Evolutionary conservation across 495 filamentous ascomycete species (phyloP).

Genomic region (Talaromyces thailandensis): DNA sequence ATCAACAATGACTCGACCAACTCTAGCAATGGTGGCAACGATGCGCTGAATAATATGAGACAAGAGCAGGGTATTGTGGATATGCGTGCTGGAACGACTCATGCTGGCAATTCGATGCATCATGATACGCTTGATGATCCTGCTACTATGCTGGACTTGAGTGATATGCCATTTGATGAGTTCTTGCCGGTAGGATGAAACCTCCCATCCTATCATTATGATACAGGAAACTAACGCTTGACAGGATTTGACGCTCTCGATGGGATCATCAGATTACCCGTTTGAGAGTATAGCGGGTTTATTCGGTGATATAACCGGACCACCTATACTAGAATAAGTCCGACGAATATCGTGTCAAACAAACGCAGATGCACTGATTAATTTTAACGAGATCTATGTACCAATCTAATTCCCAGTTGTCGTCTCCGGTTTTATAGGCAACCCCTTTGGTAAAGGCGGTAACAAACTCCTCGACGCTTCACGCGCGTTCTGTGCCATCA

Average conservation of each 20-base stretch:
- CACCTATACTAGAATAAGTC: not conserved
- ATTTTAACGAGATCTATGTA: not conserved
- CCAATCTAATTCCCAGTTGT: not conserved
- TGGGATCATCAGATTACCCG: constrained; percentile 19
- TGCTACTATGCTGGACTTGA: constrained; percentile 7
- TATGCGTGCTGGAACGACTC: not conserved
- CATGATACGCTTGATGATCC: constrained; percentile 1
- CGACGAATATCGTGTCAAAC: not conserved
- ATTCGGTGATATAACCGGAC: constrained; percentile 20
- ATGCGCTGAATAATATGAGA: not conserved
- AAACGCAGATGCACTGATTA: not conserved
- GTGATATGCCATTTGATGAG: not conserved
- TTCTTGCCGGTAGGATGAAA: not conserved
- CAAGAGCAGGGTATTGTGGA: not conserved
- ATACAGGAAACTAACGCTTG: not conserved
- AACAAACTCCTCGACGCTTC: constrained; percentile 35
- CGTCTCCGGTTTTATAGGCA: constrained; percentile 22
- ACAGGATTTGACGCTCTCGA: constrained; percentile 22
- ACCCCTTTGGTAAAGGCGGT: constrained; percentile 27
- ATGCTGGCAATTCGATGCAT: not conserved
- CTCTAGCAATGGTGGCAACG: not conserved
- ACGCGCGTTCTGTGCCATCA: constrained; percentile 76
- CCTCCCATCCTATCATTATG: not conserved
- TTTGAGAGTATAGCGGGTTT: constrained; percentile 31
- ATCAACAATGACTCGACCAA: constrained; percentile 8